Evolutionary conservation across 768 basidiomycete genomes (phyloP), one percentile per base, ranked within the genome.

Genomic region (Mrakia blollopis): DNA sequence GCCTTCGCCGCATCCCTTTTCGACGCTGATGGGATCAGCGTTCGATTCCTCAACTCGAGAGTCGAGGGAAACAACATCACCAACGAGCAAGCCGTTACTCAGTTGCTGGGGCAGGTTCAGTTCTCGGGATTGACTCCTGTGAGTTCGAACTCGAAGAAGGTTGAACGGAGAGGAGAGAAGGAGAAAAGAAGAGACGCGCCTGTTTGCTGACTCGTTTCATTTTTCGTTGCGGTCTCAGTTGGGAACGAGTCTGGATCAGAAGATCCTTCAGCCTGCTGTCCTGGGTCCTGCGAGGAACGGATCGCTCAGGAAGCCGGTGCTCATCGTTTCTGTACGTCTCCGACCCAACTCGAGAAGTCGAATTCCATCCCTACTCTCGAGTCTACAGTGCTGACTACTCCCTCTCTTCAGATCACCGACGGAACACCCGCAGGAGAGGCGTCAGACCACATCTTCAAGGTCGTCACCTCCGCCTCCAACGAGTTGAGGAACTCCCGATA

Each of bases 31-130:
- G 85, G 85, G 54, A 84, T 85, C 74, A n/a, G 35, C 61, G 81
- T 85, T 67, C 80, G 85, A 44, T 85, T 85, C 82, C 82, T 85
- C 80, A 86, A 85, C 82, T 81, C 78, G n/a, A 79, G 80, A 13
- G 77, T 75, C 74, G 41, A 76, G n/a, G 75, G 75, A 21, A 76
- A 76, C 69, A 67, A 76, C 75, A 57, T 76, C 67, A 69, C 75
- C 60, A 69, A 70, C 37, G 75, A 69, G 16, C 47, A 47, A 23
- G 65, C 41, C n/a, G 75, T 76, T 50, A 67, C 50, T 25, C 71
- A 72, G 35, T 35, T 72, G 7, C 79, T 86, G 50, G 52, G 79
- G 16, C 81, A 82, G 62, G 80, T 85, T 80, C 83, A 84, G 80
- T 86, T 84, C 79, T 69, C 65, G 14, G 77, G 77, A 16, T 35